These are phyloP conservation scores for Aspergillus novoparasiticus DNA, from an alignment of 2,329 filamentous ascomycete genomes.

Conservation along the genomic window DNA sequence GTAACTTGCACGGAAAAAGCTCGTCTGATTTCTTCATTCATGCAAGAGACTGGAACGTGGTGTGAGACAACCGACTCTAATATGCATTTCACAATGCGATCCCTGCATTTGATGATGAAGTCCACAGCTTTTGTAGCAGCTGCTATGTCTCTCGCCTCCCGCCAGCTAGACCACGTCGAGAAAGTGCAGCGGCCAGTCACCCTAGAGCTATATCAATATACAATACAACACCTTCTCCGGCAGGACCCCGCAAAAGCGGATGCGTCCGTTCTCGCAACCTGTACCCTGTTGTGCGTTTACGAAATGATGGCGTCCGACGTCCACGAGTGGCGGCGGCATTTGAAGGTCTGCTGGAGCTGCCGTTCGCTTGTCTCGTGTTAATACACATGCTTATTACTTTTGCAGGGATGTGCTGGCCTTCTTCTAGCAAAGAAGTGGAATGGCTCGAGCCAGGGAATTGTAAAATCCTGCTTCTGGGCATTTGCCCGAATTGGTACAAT, in stretches of 20 bases:
- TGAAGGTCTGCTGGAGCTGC: conserved; percentile 9
- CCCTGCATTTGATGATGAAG: not conserved
- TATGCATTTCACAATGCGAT: not conserved
- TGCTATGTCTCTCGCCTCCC: not conserved
- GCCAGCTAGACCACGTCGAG: not conserved
- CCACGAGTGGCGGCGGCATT: conserved; percentile 19
- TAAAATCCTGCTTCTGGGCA: conserved; percentile 21
- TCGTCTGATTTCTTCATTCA: not conserved
- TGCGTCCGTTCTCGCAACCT: conserved; percentile 15
- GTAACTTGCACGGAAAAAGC: not conserved
- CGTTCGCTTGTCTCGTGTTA: too few species aligned
- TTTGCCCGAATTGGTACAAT: conserved; percentile 20
- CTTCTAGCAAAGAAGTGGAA: conserved; percentile 17
- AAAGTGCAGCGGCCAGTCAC: not conserved
- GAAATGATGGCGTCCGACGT: conserved; percentile 22
- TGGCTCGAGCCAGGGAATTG: conserved; percentile 17
- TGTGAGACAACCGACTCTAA: not conserved
- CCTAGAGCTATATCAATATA: not conserved
- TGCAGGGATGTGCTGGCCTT: conserved; percentile 16
- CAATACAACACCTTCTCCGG: not conserved
- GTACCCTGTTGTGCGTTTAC: conserved; percentile 20
- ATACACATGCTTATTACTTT: not conserved
- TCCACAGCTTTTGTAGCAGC: not conserved
- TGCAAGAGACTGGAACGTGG: not conserved
- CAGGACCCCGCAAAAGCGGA: not conserved